Evolutionary conservation across 768 basidiomycete genomes (phyloP).

Genomic region (Termitomyces sp.): DNA sequence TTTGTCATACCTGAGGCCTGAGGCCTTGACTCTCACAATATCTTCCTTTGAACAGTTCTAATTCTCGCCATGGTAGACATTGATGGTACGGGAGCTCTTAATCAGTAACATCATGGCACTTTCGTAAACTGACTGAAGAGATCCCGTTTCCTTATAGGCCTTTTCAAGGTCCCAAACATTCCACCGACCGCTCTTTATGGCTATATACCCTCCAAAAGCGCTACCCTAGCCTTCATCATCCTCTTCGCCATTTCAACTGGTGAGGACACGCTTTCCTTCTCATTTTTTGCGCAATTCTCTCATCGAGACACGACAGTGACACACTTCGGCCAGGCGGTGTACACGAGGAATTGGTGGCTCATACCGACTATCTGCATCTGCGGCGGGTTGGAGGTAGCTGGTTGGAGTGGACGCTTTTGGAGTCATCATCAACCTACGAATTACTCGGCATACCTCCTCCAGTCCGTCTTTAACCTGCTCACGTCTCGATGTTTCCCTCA

Average conservation of each 20-base stretch:
- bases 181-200: slow-evolving; percentile 23
- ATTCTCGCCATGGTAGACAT: background rate
- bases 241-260: slow-evolving; percentile 38
- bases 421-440: slow-evolving; percentile 29
- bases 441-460: slow-evolving; percentile 31
- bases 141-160: background rate
- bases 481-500: background rate
- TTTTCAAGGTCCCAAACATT: background rate
- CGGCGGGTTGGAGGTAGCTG: slow-evolving; percentile 47
- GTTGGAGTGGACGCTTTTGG: slow-evolving; percentile 57
- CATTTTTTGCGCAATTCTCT: background rate
- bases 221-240: slow-evolving; percentile 34
- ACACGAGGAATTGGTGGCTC: slow-evolving; percentile 49
- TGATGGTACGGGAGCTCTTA: background rate
- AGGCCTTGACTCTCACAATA: background rate
- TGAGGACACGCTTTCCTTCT: slow-evolving; percentile 10
- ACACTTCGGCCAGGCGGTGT: slow-evolving; percentile 42
- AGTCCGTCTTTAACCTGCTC: slow-evolving; percentile 23
- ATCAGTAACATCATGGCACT: no score
- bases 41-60: background rate
- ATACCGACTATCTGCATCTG: slow-evolving; percentile 44
- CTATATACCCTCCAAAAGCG: slow-evolving; percentile 36
- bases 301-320: slow-evolving; percentile 25
- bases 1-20: background rate
- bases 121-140: background rate